Evolutionary conservation across 768 basidiomycete genomes (phyloP).

Genomic region (Lactifluus hygrophoroides): DNA sequence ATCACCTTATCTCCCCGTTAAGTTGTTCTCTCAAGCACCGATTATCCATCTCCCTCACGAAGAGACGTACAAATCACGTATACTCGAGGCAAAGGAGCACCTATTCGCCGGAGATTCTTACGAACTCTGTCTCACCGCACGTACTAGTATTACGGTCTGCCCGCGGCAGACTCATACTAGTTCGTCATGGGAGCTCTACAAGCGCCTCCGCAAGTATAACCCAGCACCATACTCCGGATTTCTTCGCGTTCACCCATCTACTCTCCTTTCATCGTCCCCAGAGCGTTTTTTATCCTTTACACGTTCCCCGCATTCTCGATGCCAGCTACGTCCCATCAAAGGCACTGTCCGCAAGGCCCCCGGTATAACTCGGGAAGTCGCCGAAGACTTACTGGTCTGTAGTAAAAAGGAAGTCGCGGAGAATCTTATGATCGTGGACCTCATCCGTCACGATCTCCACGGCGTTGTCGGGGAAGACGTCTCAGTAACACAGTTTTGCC

Average conservation of each 20-base stretch:
- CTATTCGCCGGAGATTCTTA: conserved; percentile 85
- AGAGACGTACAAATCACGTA: conserved; percentile 54
- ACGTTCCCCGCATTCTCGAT: conserved; percentile 52
- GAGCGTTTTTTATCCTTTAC: conserved; percentile 84
- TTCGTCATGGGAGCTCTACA: conserved; percentile 70
- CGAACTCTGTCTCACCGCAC: conserved; percentile 84
- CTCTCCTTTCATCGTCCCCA: conserved; percentile 79
- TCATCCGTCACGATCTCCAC: conserved; percentile 89
- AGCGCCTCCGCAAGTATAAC: conserved; percentile 60
- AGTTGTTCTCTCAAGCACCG: conserved; percentile 16
- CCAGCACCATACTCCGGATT: conserved; percentile 87
- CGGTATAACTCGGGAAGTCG: conserved; percentile 51
- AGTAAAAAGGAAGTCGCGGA: conserved; percentile 88
- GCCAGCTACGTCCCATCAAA: conserved; percentile 91
- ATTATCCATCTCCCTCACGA: conserved; percentile 48
- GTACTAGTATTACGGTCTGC: conserved; percentile 44
- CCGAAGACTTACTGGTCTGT: conserved; percentile 53
- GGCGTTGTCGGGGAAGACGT: conserved; percentile 78
- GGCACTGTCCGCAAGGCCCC: conserved; percentile 76
- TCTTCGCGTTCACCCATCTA: conserved; percentile 66
- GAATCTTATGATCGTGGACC: conserved; percentile 97
- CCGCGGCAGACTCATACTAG: conserved; percentile 23
- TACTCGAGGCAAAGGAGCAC: conserved; percentile 60
- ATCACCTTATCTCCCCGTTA: neutral
- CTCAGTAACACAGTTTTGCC: conserved; percentile 74